These are phyloP conservation scores for Diplodia mutila DNA, from an alignment of 2,329 filamentous ascomycete species.

Conservation along the genomic window DNA sequence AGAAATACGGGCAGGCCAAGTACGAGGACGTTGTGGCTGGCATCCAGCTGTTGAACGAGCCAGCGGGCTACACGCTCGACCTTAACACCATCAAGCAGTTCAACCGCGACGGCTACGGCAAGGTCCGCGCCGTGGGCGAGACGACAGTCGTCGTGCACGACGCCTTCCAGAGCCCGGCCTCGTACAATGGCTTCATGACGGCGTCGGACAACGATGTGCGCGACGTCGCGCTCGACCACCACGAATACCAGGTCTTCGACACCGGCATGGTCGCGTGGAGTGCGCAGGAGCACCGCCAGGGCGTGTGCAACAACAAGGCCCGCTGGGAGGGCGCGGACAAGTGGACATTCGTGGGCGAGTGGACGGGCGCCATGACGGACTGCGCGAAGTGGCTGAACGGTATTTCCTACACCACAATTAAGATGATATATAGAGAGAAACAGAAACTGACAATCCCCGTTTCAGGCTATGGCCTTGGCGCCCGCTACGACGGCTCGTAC, in stretches of 20 bases:
- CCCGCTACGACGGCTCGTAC: constrained; percentile 63
- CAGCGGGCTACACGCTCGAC: constrained; percentile 52
- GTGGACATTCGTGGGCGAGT: constrained; percentile 70
- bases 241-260: constrained; percentile 70
- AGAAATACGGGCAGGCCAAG: constrained; percentile 57
- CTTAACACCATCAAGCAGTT: constrained; percentile 55
- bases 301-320: constrained; percentile 59
- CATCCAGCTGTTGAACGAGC: constrained; percentile 63
- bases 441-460: background rate
- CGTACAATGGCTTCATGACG: constrained; percentile 66
- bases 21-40: constrained; percentile 64
- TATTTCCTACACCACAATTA: constrained; percentile 29
- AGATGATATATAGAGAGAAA: background rate
- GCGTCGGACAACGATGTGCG: constrained; percentile 51
- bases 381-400: constrained; percentile 56
- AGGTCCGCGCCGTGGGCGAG: constrained; percentile 49
- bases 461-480: constrained; percentile 59
- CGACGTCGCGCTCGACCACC: constrained; percentile 66
- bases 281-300: constrained; percentile 57
- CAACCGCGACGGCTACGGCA: constrained; percentile 59
- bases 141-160: constrained; percentile 63
- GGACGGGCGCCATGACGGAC: constrained; percentile 69
- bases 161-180: constrained; percentile 56
- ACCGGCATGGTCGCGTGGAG: constrained; percentile 54
- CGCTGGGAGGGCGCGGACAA: constrained; percentile 61